Evolutionary conservation across 179 eudicot species (phyloP).

Genomic region (Beta lomatogona): DNA sequence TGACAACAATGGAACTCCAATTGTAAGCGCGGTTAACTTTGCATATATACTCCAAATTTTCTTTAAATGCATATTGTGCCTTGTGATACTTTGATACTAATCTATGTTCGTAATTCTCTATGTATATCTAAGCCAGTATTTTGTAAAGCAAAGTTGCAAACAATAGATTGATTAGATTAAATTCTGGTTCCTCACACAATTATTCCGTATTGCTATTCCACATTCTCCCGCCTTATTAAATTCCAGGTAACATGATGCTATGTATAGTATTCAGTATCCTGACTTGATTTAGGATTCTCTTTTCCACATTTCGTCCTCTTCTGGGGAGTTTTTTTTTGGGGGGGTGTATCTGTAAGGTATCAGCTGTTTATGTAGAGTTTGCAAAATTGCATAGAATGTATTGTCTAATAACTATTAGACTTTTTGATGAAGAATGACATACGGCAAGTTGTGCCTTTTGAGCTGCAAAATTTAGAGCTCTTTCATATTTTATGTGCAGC

Average conservation of each 20-base stretch:
- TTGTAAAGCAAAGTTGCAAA: background rate
- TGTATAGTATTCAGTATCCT: background rate
- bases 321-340: too few relatives aligned
- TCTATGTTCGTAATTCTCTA: constrained; percentile 8
- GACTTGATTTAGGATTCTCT: too few relatives aligned
- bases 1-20: constrained; percentile 66
- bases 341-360: too few relatives aligned
- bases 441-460: background rate
- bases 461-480: background rate
- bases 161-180: background rate
- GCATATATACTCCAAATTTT: background rate
- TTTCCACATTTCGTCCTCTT: too few relatives aligned
- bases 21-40: constrained; percentile 53
- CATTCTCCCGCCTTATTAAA: background rate
- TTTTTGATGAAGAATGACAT: background rate
- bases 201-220: background rate
- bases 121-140: background rate
- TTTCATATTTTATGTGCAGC: constrained; percentile 42
- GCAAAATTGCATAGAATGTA: background rate
- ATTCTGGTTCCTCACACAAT: background rate
- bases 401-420: background rate
- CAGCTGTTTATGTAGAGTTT: background rate
- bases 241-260: background rate
- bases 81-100: background rate
- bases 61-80: background rate